Evolutionary conservation across 2,329 filamentous ascomycete species (phyloP).

Genomic region (Nigrograna mackinnonii): DNA sequence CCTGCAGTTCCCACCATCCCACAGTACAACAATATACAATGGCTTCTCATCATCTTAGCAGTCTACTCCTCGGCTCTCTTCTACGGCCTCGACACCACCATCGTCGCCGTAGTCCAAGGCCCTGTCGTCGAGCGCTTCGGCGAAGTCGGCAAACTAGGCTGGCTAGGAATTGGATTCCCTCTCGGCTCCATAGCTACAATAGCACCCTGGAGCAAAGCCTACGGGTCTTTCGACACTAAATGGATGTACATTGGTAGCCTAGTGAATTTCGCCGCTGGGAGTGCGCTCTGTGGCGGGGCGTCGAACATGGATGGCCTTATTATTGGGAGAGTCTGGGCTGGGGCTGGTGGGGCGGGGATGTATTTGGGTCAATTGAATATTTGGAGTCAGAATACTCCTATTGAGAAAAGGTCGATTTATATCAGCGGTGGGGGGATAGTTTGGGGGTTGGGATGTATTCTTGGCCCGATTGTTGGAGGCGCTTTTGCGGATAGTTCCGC

Average conservation of each 20-base stretch:
- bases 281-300: constrained; percentile 36
- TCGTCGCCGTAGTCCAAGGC: constrained; percentile 27
- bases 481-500: constrained; percentile 40
- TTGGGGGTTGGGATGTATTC: constrained; percentile 47
- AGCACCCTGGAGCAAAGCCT: constrained; percentile 35
- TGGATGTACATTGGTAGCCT: constrained; percentile 37
- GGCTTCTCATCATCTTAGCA: constrained; percentile 10
- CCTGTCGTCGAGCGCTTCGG: constrained; percentile 14
- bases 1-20: not conserved
- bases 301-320: constrained; percentile 33
- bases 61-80: constrained; percentile 19
- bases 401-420: constrained; percentile 22
- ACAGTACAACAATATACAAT: constrained; percentile 4
- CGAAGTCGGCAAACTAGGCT: constrained; percentile 19
- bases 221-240: constrained; percentile 51
- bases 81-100: constrained; percentile 32
- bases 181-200: constrained; percentile 14
- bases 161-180: constrained; percentile 26
- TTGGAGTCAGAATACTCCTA: not conserved
- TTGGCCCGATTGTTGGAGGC: constrained; percentile 53
- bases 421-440: constrained; percentile 29
- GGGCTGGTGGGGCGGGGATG: constrained; percentile 50
- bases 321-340: constrained; percentile 50
- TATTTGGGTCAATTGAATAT: constrained; percentile 32
- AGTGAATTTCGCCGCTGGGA: constrained; percentile 33